Conservation (phyloP, 495 filamentous ascomycete species). For the Daldinia loculata region DNA sequence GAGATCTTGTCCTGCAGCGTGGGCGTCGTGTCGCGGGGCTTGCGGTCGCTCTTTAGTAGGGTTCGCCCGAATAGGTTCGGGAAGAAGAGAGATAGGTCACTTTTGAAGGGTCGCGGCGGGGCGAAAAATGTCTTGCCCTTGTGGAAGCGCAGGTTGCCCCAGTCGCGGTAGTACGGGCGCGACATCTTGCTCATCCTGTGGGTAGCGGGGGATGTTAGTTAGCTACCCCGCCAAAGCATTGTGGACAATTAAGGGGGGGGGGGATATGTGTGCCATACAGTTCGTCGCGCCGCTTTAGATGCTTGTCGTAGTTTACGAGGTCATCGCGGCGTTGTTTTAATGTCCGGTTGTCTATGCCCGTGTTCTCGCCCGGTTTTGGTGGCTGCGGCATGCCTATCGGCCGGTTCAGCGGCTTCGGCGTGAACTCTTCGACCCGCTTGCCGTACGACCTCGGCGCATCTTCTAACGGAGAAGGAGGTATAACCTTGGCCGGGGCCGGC, state of each 20-base stretch:
- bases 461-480: constrained; percentile 50
- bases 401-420: constrained; percentile 73
- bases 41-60: constrained; percentile 58
- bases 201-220: constrained; percentile 16
- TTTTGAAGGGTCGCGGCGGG: constrained; percentile 76
- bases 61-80: constrained; percentile 88
- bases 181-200: constrained; percentile 65
- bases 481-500: constrained; percentile 23
- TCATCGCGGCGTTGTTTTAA: constrained; percentile 76
- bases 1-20: constrained; percentile 74
- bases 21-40: constrained; percentile 71
- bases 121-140: constrained; percentile 90
- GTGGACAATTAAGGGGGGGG: background rate
- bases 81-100: constrained; percentile 84
- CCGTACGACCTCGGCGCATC: constrained; percentile 63
- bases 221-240: background rate
- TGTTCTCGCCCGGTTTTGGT: constrained; percentile 80
- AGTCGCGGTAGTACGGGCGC: constrained; percentile 93
- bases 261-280: constrained; percentile 61
- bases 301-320: constrained; percentile 84
- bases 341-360: constrained; percentile 73
- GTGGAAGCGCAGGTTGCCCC: constrained; percentile 79
- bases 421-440: constrained; percentile 66
- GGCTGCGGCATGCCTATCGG: constrained; percentile 83
- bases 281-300: constrained; percentile 73